These are phyloP conservation scores for Sporothrix globosa DNA, from an alignment of 2,329 filamentous ascomycete genomes.

Conservation along the genomic window DNA sequence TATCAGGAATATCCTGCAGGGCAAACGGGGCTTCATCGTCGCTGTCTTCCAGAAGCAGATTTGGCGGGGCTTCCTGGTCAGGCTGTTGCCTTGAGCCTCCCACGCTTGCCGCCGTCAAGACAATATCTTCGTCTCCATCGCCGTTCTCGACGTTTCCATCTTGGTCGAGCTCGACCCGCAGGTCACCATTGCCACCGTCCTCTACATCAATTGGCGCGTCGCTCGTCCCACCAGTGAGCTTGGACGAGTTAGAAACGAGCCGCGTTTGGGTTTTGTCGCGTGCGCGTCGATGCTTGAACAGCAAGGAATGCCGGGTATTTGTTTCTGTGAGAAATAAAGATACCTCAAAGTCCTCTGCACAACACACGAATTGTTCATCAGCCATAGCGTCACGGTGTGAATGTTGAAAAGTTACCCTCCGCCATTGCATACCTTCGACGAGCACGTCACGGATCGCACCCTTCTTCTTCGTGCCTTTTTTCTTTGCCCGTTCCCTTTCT, in stretches of 20 bases:
- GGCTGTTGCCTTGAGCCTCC: neutral
- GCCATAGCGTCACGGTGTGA: neutral
- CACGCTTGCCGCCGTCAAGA: conserved; percentile 42
- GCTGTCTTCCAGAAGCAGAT: conserved; percentile 55
- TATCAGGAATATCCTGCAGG: conserved; percentile 33
- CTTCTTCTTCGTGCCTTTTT: conserved; percentile 71
- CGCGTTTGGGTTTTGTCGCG: conserved; percentile 58
- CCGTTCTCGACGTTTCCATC: conserved; percentile 51
- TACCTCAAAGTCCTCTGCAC: conserved; percentile 84
- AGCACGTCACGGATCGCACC: conserved; percentile 85
- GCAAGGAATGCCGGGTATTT: conserved; percentile 78
- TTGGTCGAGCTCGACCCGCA: conserved; percentile 13
- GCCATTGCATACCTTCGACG: conserved; percentile 62
- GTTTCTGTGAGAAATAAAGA: conserved; percentile 91
- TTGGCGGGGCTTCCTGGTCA: conserved; percentile 44
- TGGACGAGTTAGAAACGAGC: conserved; percentile 64
- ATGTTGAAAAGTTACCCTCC: neutral
- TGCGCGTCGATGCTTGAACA: conserved; percentile 83
- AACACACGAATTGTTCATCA: neutral
- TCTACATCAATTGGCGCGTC: conserved; percentile 60
- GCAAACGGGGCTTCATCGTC: conserved; percentile 26
- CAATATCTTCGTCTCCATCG: conserved; percentile 59
- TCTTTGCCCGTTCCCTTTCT: conserved; percentile 70
- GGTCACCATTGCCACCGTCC: conserved; percentile 33
- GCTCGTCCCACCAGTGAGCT: conserved; percentile 60